Evolutionary conservation across 2,329 filamentous ascomycete genomes (phyloP), one percentile per base, ranked within the genome.

Genomic region (Xylaria sp.): DNA sequence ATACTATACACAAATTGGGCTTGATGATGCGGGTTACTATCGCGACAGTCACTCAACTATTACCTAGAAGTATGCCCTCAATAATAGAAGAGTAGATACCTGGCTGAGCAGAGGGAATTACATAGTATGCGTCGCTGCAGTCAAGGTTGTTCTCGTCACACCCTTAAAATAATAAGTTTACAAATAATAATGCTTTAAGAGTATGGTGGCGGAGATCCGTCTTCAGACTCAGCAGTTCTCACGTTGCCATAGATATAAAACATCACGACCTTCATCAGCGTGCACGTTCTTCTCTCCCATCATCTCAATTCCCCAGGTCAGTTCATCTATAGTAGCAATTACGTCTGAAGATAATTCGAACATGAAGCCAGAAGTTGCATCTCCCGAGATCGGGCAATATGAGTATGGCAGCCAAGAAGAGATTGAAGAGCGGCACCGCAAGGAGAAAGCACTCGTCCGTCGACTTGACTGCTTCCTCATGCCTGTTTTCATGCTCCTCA

Each of bases 401-500:
- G 69, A 64, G 2, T n/a, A 61, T 34, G 27, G 27, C 17, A 42
- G 12, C 3, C 36, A 53, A 27, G 54, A 55, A 51, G 58, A 66
- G 30, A 6, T 14, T 3, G 47, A 69, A 17, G 54, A 56, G n/a
- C 55, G 36, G 27, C 56, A 21, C 19, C 50, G 14, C 4, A 65
- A 65, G 39, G 71, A 72, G 53, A 70, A 64, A 21, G 60, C 62
- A 17, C 59, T 72, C 39, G 65, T 70, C 54, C 67, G 65, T 30
- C 68, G 65, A 55, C 59, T 72, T 34, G 71, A 72, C 56, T 70
- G 9, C 50, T 72, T 69, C 57, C 65, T 72, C 27, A 63, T 61
- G 2, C 71, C 71, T 1, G 67, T 70, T 11, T 24, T 72, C 54
- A 72, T 72, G 71, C 21, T 72, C 4, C 60, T 70, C 11, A 71